A percentile compares a stretch with the other conserved stretches of the same genome.
Evolutionary conservation across 2,329 filamentous ascomycete species (phyloP).

Genomic region (Alternaria burnsii): DNA sequence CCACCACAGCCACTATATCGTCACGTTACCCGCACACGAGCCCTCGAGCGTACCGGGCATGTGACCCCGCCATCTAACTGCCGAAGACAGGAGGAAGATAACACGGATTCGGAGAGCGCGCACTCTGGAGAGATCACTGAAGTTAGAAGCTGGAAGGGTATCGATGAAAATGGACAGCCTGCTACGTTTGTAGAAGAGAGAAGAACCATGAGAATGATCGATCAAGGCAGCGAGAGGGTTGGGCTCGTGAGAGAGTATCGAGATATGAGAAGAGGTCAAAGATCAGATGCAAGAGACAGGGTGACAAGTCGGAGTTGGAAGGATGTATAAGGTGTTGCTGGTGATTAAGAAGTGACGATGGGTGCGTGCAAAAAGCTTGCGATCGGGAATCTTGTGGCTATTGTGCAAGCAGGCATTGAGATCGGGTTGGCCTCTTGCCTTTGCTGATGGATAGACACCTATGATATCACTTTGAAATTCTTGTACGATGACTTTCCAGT

Average conservation of each 20-base stretch:
- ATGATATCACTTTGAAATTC: neutral
- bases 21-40: slow-evolving; percentile 19
- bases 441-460: neutral
- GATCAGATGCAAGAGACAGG: slow-evolving; percentile 9
- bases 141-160: slow-evolving; percentile 36
- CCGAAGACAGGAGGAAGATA: slow-evolving; percentile 22
- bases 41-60: slow-evolving; percentile 15
- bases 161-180: slow-evolving; percentile 41
- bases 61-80: slow-evolving; percentile 15
- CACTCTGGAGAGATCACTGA: slow-evolving; percentile 24
- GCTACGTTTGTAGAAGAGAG: slow-evolving; percentile 40
- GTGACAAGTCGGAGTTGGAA: slow-evolving; percentile 13
- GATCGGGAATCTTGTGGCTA: neutral
- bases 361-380: neutral
- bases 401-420: neutral
- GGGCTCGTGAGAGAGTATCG: slow-evolving; percentile 10
- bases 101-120: slow-evolving; percentile 39
- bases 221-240: slow-evolving; percentile 18
- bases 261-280: neutral
- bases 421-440: neutral
- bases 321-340: slow-evolving; percentile 13
- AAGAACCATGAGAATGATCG: slow-evolving; percentile 20
- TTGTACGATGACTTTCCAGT: neutral
- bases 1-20: slow-evolving; percentile 21
- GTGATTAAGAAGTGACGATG: no score